Conservation (phyloP, 192 early-diverging fungal species). For the Funneliformis geosporum region DNA sequence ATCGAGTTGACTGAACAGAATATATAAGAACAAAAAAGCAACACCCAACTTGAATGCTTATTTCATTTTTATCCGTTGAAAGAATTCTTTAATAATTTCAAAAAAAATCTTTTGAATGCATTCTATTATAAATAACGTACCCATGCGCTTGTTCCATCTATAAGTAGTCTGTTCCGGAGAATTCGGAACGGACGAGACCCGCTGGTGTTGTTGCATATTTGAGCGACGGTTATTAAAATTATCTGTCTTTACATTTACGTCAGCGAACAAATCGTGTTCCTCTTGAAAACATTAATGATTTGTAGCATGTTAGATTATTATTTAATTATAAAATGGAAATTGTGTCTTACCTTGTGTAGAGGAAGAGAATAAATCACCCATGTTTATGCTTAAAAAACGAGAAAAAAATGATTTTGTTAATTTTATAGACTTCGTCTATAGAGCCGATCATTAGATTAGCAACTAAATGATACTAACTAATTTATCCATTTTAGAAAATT, state of each 20-base stretch:
- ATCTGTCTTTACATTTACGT: neutral
- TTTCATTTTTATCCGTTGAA: neutral
- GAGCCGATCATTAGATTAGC: too few relatives aligned
- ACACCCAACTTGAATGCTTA: neutral
- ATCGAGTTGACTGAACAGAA: neutral
- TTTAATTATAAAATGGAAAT: too few relatives aligned
- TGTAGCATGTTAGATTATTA: too few relatives aligned
- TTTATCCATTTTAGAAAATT: too few relatives aligned
- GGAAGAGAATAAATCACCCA: too few relatives aligned
- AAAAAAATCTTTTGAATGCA: neutral
- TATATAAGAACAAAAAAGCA: neutral
- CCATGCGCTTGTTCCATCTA: neutral
- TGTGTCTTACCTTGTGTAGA: too few relatives aligned
- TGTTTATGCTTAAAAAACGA: too few relatives aligned
- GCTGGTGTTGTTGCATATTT: neutral
- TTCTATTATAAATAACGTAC: neutral
- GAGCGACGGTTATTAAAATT: neutral
- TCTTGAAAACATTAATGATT: neutral
- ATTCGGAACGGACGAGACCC: conserved; percentile 6
- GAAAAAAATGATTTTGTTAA: too few relatives aligned
- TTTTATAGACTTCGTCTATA: too few relatives aligned
- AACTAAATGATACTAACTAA: too few relatives aligned
- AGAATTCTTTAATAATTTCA: neutral
- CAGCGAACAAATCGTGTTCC: neutral
- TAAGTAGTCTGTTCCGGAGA: neutral